Percentiles rank a stretch among this genome's conserved stretches.
These are phyloP conservation scores for Tolypocladium nubicola DNA, from an alignment of 2,329 filamentous ascomycete genomes.

Conservation along the genomic window DNA sequence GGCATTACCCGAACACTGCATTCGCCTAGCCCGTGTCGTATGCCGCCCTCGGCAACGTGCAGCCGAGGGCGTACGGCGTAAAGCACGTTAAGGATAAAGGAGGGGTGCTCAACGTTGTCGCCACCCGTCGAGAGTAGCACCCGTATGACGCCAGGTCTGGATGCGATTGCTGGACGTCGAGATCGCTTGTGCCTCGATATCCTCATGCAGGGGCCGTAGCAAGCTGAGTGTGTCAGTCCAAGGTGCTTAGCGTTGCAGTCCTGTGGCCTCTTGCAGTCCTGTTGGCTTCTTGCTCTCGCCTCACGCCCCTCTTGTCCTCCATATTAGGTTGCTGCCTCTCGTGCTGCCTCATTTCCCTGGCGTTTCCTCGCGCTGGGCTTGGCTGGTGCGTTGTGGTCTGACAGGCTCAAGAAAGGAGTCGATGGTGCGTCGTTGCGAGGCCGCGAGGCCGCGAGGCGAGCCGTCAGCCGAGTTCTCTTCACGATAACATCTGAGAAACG, in stretches of 20 bases:
- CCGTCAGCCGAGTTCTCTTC: not conserved
- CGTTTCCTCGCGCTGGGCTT: not conserved
- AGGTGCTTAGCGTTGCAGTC: too few relatives aligned
- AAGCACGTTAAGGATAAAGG: not conserved
- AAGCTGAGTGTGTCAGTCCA: too few relatives aligned
- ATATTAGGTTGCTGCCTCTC: not conserved
- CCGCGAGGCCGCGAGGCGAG: not conserved
- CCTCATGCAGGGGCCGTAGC: too few relatives aligned
- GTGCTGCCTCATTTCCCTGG: not conserved
- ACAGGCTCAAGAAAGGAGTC: not conserved
- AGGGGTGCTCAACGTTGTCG: not conserved
- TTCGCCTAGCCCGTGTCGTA: not conserved
- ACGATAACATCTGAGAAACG: not conserved
- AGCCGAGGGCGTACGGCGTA: not conserved
- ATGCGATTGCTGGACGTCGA: not conserved
- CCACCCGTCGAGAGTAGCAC: not conserved
- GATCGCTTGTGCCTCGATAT: not conserved
- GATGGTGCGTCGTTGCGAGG: not conserved
- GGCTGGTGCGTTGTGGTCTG: not conserved
- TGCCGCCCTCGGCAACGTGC: not conserved
- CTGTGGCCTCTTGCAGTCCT: too few relatives aligned
- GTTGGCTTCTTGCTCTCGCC: too few relatives aligned
- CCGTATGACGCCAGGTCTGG: not conserved
- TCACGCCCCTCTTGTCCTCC: too few relatives aligned
- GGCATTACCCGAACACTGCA: not conserved